Evolutionary conservation across 495 filamentous ascomycete species (phyloP), one percentile per base, ranked within the genome.

Genomic region (Penicillium malachiteum): DNA sequence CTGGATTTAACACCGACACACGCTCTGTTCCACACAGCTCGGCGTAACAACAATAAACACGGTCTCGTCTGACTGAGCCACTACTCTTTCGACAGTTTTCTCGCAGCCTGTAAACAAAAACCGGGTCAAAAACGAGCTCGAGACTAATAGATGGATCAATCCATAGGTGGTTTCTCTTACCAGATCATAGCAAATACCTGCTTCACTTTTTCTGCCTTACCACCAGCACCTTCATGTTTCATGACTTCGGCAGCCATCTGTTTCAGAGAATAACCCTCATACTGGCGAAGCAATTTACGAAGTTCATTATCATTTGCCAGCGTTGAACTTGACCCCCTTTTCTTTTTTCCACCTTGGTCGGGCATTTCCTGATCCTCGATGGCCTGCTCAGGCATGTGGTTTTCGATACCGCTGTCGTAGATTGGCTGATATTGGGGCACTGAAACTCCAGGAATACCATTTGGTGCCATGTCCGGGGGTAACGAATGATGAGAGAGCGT

Each of bases 111-210:
- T n/a, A n/a, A 17, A 14, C 3, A 11, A 12, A 2, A 7, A 34
- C 33, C 13, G 11, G 9, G 30, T 26, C 47, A 33, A 34, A 12
- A 7, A 7, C 13, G 4, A 26, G 21, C 21, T 26, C 21, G 21
- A 26, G 4, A 26, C 21, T 26, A 26, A 26, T 26, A 26, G 21
- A 26, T 26, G 21, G 21, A 26, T 26, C 21, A 26, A 26, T 26
- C 21, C 21, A 26, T 26, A 26, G 21, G 21, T 31, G 8, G n/a
- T n/a, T n/a, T 48, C 40, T 7, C 74, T 66, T 84, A 97, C 94
- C 94, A 98, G 54, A 96, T 84, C 90, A 98, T 96, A 12, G 94
- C 94, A 69, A 97, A 97, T 21, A 98, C 86, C 76, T 98, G 94
- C 56, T 96, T 92, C 40, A 92, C 89, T 68, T 95, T 88, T 69